Base-by-base conservation (phyloP, 495 filamentous ascomycete species). In the Neurospora sp. region DNA sequence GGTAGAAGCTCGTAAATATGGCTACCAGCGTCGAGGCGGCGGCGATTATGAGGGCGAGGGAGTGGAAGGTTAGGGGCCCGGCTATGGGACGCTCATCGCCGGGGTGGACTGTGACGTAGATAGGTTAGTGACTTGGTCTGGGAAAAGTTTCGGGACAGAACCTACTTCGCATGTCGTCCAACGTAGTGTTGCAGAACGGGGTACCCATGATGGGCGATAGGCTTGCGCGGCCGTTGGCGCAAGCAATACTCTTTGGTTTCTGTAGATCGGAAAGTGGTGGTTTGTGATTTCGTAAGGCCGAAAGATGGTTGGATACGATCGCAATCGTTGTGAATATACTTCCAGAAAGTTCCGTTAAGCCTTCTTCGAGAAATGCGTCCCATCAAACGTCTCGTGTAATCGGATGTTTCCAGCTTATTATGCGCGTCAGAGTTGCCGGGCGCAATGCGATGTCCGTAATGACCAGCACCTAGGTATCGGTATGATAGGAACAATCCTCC, bases 111-210 rank as follows among this genome's bases (percentile, higher is more conserved):
- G 42, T 37, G 68, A 27, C 8, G 44, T 8, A 31, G 68, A 69
- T 53, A 44, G 53, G 45, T 71, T 40, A 70, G 45, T 22, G n/a
- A n/a, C 4, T 22, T 10, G 1, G 5, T 14, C 14, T 14, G 8
- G 17, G 10, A 40, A 38, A 37, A 5, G 27, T 5, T 40, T 7
- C 14, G 48, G 16, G 68, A 44, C 65, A 40, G 69, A 65, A 81
- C 87, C 68, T 84, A 89, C 87, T 84, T 76, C 81, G 77, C 82
- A 88, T 78, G 70, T 88, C 82, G 82, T 84, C 87, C 81, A 88
- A 75, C 79, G 87, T 86, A 70, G 84, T 78, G 79, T 88, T 87
- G 74, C 85, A 87, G 14, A 65, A 35, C 35, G 22, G 6, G 53
- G 53, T 4, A 65, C 27, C 53, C 53, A 65, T 65, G 53, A 65